Conservation (phyloP, 306 rosid genomes). For the Styphnolobium japonicum region DNA sequence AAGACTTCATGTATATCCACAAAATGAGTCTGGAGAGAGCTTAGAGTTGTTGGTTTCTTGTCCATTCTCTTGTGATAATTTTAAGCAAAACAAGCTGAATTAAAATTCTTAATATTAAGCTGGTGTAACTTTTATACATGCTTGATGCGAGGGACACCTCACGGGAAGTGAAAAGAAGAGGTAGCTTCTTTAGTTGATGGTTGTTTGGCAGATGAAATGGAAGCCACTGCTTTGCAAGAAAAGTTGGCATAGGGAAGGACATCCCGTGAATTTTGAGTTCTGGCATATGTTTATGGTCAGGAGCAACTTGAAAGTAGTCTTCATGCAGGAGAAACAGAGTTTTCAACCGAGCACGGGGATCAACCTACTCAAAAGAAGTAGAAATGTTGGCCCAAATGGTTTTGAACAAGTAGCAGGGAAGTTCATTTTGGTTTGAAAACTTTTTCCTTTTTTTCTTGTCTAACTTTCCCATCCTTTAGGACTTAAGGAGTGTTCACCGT, state of each 20-base stretch:
- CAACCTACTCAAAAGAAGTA: background rate
- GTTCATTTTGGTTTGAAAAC: background rate
- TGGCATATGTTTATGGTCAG: background rate
- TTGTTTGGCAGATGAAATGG: background rate
- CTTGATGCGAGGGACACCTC: background rate
- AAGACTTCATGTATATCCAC: constrained; percentile 61
- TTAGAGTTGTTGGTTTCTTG: constrained; percentile 15
- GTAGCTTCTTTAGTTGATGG: background rate
- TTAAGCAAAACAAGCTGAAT: background rate
- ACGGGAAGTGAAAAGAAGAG: background rate
- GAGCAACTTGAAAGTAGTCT: background rate
- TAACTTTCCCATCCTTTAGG: background rate
- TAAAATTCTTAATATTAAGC: background rate
- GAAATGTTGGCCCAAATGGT: background rate
- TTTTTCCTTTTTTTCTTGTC: background rate
- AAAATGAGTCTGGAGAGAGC: constrained; percentile 34
- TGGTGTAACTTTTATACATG: background rate
- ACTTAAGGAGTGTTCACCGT: no score
- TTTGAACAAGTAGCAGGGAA: background rate
- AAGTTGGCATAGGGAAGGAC: background rate
- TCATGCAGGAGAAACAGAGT: background rate
- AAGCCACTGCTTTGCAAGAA: constrained; percentile 1
- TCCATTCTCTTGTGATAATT: constrained; percentile 18
- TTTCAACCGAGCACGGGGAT: background rate
- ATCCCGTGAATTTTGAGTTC: background rate